Evolutionary conservation across 495 filamentous ascomycete species (phyloP).

Genomic region (Penicillium canariense): DNA sequence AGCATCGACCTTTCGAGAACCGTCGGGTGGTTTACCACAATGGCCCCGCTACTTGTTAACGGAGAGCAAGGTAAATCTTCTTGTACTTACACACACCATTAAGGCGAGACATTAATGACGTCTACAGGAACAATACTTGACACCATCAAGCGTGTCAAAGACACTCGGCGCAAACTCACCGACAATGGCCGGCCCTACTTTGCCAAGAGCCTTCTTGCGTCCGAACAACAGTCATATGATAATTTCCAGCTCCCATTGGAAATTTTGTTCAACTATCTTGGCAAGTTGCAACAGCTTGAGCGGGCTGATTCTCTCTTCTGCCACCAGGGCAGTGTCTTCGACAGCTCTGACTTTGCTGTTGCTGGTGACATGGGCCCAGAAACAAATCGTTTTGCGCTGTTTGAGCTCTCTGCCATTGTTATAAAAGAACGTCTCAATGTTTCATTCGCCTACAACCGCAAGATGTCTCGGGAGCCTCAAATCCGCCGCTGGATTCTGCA

Average conservation of each 20-base stretch:
- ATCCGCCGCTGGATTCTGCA: slow-evolving; percentile 60
- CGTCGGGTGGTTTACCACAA: slow-evolving; percentile 62
- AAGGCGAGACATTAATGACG: background rate
- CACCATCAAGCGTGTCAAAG: slow-evolving; percentile 47
- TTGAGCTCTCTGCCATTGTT: slow-evolving; percentile 61
- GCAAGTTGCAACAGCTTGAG: slow-evolving; percentile 58
- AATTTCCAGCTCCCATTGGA: slow-evolving; percentile 59
- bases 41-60: slow-evolving; percentile 45
- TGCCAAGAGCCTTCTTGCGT: slow-evolving; percentile 48
- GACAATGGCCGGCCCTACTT: slow-evolving; percentile 48
- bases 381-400: slow-evolving; percentile 56
- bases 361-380: slow-evolving; percentile 46
- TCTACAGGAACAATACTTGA: slow-evolving; percentile 26
- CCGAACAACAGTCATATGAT: slow-evolving; percentile 37
- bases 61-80: slow-evolving; percentile 30
- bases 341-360: slow-evolving; percentile 40
- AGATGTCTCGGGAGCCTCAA: slow-evolving; percentile 54
- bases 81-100: background rate
- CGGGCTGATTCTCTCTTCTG: slow-evolving; percentile 58
- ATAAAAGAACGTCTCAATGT: slow-evolving; percentile 58
- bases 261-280: slow-evolving; percentile 68
- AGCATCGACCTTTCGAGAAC: slow-evolving; percentile 53
- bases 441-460: slow-evolving; percentile 59
- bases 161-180: slow-evolving; percentile 38
- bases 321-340: slow-evolving; percentile 51